Base-by-base conservation (phyloP, 2,329 filamentous ascomycete genomes). In the Aspergillus fumigatus region DNA sequence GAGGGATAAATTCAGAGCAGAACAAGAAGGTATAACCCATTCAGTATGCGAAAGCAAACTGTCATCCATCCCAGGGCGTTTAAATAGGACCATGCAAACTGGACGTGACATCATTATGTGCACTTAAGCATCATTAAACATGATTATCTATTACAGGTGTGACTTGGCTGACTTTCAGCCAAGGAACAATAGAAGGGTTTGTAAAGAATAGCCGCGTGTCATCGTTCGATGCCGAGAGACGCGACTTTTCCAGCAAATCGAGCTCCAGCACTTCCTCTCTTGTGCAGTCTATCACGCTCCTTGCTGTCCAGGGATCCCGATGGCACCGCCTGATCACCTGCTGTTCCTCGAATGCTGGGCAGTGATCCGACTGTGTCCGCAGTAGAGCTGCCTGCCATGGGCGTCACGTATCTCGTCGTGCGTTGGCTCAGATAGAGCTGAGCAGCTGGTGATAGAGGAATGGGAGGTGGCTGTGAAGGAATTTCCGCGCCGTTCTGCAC, bases 401-500 rank as follows among this genome's bases (percentile, higher is more conserved):
- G 75, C 72, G 60, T 82, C 77, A 54, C 81, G 76, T 57, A 82
- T 51, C 72, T 65, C 7, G 75, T 70, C 4, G 77, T 77, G 53
- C 86, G 96, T 75, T 92, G 86, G 62, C 96, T 92, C 50, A 97
- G 79, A 67, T 97, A 99, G 35, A 89, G 74, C 67, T 89, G 87
- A 2, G 94, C 93, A 49, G 87, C 88, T 9, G 84, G 80, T 58
- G 90, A 92, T 10, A 99, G 82, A 1, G 92, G 91, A 63, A 97
- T 92, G 0, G 90, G 88, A 0, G 92, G 90, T 58, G 89, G 80
- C 2, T 85, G 79, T 1, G 79, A 70, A 0, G 94, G 93, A 35
- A 97, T 88, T 60, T 96, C 89, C 3, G 92, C 92, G 17, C 94
- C 94, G 68, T 99, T 97, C 66, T 97, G 95, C 14, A 96, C 80